A percentile compares a stretch with the other conserved stretches of the same genome.
Evolutionary conservation across 2,329 filamentous ascomycete genomes (phyloP).

Genomic region (Hymenoscyphus albidus): DNA sequence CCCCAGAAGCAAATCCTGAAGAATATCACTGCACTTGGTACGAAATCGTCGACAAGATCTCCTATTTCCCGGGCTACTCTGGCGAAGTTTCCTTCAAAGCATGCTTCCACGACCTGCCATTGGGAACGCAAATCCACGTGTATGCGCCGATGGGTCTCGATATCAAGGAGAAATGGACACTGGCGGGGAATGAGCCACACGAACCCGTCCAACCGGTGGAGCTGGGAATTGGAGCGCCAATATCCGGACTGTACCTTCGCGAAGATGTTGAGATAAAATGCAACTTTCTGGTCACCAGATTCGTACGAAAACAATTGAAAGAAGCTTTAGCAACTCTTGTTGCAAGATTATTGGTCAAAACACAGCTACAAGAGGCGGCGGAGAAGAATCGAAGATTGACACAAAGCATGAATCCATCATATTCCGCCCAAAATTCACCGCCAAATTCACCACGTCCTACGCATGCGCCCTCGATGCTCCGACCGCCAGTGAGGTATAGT

Average conservation of each 20-base stretch:
- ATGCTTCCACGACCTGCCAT: slow-evolving; percentile 69
- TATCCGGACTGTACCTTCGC: slow-evolving; percentile 68
- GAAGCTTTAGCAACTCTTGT: slow-evolving; percentile 71
- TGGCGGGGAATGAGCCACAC: slow-evolving; percentile 66
- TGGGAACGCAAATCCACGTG: slow-evolving; percentile 74
- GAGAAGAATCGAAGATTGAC: slow-evolving; percentile 24
- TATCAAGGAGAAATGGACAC: slow-evolving; percentile 71
- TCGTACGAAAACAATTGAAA: slow-evolving; percentile 77
- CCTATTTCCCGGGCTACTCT: slow-evolving; percentile 63
- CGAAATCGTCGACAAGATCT: slow-evolving; percentile 70
- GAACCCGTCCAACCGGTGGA: slow-evolving; percentile 64
- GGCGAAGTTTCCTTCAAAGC: slow-evolving; percentile 73
- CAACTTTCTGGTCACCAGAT: slow-evolving; percentile 68
- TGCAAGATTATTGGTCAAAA: slow-evolving; percentile 53
- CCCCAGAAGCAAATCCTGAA: slow-evolving; percentile 62
- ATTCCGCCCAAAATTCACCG: slow-evolving; percentile 9
- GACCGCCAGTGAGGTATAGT: not conserved
- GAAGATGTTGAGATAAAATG: slow-evolving; percentile 81
- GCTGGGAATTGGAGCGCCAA: slow-evolving; percentile 61
- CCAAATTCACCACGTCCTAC: slow-evolving; percentile 10
- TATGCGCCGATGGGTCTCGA: slow-evolving; percentile 79
- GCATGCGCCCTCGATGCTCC: slow-evolving; percentile 1
- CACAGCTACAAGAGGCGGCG: slow-evolving; percentile 36
- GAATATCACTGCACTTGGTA: slow-evolving; percentile 75
- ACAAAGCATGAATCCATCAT: slow-evolving; percentile 9